Base-by-base conservation (phyloP, 2,329 filamentous ascomycete species). In the Thielaviopsis populi region DNA sequence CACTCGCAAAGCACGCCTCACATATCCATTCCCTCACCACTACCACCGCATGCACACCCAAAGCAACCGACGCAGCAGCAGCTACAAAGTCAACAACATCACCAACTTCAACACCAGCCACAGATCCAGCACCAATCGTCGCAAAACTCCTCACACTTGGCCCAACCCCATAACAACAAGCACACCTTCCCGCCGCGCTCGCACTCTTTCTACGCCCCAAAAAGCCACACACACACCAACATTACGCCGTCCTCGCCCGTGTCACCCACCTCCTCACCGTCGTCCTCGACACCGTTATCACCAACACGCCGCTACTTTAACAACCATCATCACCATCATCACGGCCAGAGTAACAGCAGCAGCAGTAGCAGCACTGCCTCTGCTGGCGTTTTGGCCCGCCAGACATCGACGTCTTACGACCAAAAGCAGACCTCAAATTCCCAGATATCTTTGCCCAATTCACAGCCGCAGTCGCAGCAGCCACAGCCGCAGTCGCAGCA, bases 1-100 rank as follows among this genome's bases (percentile, higher is more conserved):
- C 64, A 66, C 48, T 66, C 64, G 17, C 61, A 63, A 30, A 66
- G 64, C 30, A 63, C 64, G 10, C 64, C 64, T 43, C 56, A 53
- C 22, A 66, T 66, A n/a, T 48, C 58, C 11, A 63, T 62, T 24
- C 60, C 63, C 15, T 42, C 41, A 27, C 59, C 50, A 27, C n/a
- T 33, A 19, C 19, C 41, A 50, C 27, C 30, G n/a, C 33, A 27
- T 50, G 46, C 19, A 50, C 27, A 50, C 46, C 19, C 19, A 50
- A 27, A 27, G 46, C 46, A 50, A 50, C 19, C 22, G 8, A 33
- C 19, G 22, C 40, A 41, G 15, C 46, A 41, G 33, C 13, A 41
- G 8, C n/a, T n/a, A n/a, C n/a, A n/a, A n/a, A n/a, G n/a, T n/a
- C n/a, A n/a, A n/a, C n/a, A n/a, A n/a, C n/a, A n/a, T n/a, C n/a